phyloP scores from a whole-genome alignment of 2,329 filamentous ascomycete genomes.

The Alternaria sp. region DNA sequence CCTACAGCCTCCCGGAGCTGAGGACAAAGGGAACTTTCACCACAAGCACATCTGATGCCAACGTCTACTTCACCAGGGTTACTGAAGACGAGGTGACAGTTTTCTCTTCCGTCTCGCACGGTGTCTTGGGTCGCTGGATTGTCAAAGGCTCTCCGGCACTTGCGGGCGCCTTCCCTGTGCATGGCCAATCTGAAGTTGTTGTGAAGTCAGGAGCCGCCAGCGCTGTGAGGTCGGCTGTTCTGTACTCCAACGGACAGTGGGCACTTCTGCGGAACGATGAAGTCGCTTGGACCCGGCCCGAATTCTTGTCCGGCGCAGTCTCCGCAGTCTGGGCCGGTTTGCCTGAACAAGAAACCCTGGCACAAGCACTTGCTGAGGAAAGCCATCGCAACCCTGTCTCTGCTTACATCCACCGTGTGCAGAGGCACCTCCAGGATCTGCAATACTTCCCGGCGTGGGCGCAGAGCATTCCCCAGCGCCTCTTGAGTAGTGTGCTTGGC shows the following conservation, averaged over 20 bases:
- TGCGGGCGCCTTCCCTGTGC: conserved; percentile 56
- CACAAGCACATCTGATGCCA: conserved; percentile 75
- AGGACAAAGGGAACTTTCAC: conserved; percentile 77
- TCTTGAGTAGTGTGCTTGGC: conserved; percentile 62
- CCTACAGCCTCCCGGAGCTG: conserved; percentile 78
- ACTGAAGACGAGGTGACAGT: conserved; percentile 76
- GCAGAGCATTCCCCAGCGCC: conserved; percentile 69
- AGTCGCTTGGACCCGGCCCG: conserved; percentile 78
- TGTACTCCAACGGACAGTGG: conserved; percentile 75
- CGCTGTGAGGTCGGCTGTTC: conserved; percentile 77
- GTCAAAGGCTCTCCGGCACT: conserved; percentile 54
- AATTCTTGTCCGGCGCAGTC: conserved; percentile 80
- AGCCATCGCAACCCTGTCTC: conserved; percentile 78
- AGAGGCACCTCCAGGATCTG: conserved; percentile 80
- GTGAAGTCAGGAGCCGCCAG: conserved; percentile 71
- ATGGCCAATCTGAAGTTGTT: conserved; percentile 83
- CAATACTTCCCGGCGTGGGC: conserved; percentile 77
- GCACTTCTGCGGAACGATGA: conserved; percentile 82
- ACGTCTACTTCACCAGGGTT: conserved; percentile 87
- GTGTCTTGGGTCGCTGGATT: conserved; percentile 77
- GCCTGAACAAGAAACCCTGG: conserved; percentile 74
- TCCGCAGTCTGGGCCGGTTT: conserved; percentile 83
- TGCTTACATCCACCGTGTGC: conserved; percentile 88
- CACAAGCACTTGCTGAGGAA: conserved; percentile 82
- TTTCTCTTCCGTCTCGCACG: conserved; percentile 77